phyloP scores from a whole-genome alignment of 345 rosid species.

The Ceriops tagal region DNA sequence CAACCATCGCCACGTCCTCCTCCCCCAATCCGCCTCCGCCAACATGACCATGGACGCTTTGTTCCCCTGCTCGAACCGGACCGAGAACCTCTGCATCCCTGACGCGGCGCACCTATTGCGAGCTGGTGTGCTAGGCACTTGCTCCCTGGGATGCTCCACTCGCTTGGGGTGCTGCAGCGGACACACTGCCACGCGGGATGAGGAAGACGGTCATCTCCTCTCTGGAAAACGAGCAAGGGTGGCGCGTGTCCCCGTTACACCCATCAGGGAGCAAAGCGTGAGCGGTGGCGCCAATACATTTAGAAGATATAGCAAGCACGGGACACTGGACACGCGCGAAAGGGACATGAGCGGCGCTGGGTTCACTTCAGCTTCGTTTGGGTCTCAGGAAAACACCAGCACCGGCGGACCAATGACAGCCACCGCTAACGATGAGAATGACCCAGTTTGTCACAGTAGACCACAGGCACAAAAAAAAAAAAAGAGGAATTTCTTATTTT shows the following conservation, averaged over 20 bases:
- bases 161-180: constrained; percentile 55
- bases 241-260: constrained; percentile 38
- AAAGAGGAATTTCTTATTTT: neutral
- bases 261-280: constrained; percentile 49
- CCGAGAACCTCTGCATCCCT: constrained; percentile 12
- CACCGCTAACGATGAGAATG: constrained; percentile 60
- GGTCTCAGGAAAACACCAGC: constrained; percentile 53
- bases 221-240: constrained; percentile 29
- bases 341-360: constrained; percentile 26
- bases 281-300: constrained; percentile 54
- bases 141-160: constrained; percentile 46
- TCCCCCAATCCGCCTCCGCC: neutral
- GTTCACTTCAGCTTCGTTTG: constrained; percentile 55
- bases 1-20: constrained; percentile 9
- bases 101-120: constrained; percentile 7
- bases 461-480: constrained; percentile 34
- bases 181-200: constrained; percentile 4
- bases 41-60: constrained; percentile 63
- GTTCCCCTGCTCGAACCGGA: constrained; percentile 57
- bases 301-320: constrained; percentile 39
- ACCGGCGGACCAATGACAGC: constrained; percentile 32
- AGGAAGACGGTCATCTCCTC: constrained; percentile 9
- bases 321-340: constrained; percentile 55
- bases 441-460: constrained; percentile 66
- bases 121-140: constrained; percentile 8